Conservation (phyloP, 2,329 filamentous ascomycete species). For the Saccharata proteae region DNA sequence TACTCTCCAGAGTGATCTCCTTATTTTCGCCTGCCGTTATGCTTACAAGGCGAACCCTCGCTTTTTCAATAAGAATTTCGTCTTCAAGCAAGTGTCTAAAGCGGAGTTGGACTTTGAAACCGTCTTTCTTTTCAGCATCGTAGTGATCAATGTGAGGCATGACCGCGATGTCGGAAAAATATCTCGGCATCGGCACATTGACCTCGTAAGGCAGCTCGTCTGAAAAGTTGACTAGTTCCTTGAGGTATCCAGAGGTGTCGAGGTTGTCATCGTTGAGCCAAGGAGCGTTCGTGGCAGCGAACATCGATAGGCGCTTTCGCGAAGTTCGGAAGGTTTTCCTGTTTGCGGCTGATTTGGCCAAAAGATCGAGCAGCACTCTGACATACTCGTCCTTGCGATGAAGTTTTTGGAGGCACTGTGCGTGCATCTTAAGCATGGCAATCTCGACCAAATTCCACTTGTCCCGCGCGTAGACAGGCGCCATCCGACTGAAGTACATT, state of each 20-base stretch:
- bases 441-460: constrained; percentile 72
- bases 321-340: constrained; percentile 14
- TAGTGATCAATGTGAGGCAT: constrained; percentile 58
- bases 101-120: constrained; percentile 57
- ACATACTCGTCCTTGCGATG: constrained; percentile 69
- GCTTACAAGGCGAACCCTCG: constrained; percentile 52
- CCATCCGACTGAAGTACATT: constrained; percentile 64
- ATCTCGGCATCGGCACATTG: constrained; percentile 55
- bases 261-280: constrained; percentile 29
- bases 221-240: constrained; percentile 36
- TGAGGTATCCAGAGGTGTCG: constrained; percentile 24
- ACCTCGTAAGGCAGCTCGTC: constrained; percentile 46
- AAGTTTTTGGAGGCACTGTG: constrained; percentile 66
- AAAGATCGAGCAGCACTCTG: constrained; percentile 58
- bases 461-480: constrained; percentile 64
- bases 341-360: constrained; percentile 49
- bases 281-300: constrained; percentile 9
- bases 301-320: too few species aligned
- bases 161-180: constrained; percentile 60
- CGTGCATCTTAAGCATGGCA: constrained; percentile 76
- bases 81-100: constrained; percentile 64
- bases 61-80: constrained; percentile 51
- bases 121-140: constrained; percentile 58
- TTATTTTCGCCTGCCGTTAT: constrained; percentile 43
- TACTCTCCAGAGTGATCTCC: constrained; percentile 54